phyloP scores from a whole-genome alignment of 805 yeast species.

The Candida pini region DNA sequence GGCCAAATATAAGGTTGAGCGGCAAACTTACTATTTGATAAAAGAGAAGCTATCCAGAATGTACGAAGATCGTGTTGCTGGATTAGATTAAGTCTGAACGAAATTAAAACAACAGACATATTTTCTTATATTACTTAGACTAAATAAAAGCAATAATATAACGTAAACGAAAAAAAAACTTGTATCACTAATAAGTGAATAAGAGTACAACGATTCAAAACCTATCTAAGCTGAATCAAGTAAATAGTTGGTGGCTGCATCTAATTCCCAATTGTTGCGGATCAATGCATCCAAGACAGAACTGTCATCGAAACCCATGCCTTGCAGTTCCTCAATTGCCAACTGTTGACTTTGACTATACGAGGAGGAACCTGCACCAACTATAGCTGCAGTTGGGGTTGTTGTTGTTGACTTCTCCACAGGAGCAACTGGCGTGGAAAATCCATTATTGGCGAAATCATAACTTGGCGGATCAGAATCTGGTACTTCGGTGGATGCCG shows the following conservation, averaged over 20 bases:
- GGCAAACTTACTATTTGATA: constrained; percentile 39
- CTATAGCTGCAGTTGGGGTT: background rate
- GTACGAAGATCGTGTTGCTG: constrained; percentile 37
- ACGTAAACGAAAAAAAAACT: background rate
- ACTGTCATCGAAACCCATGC: constrained; percentile 79
- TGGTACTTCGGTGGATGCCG: constrained; percentile 5
- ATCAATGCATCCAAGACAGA: constrained; percentile 66
- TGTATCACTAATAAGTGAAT: background rate
- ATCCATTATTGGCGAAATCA: constrained; percentile 8
- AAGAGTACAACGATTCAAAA: constrained; percentile 2
- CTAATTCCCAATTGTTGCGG: constrained; percentile 67
- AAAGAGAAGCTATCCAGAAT: constrained; percentile 44
- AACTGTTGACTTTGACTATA: constrained; percentile 28
- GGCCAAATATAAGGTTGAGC: constrained; percentile 32
- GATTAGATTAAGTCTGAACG: constrained; percentile 10
- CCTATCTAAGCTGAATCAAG: constrained; percentile 71
- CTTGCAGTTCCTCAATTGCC: constrained; percentile 72
- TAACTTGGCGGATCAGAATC: constrained; percentile 16
- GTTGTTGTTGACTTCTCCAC: constrained; percentile 1
- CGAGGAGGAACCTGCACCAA: constrained; percentile 2
- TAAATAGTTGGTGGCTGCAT: constrained; percentile 80
- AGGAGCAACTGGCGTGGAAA: constrained; percentile 1
- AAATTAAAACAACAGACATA: background rate
- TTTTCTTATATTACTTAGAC: background rate
- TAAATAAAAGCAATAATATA: background rate